Evolutionary conservation across 768 basidiomycete species (phyloP).

Genomic region (Boletus reticuloceps): DNA sequence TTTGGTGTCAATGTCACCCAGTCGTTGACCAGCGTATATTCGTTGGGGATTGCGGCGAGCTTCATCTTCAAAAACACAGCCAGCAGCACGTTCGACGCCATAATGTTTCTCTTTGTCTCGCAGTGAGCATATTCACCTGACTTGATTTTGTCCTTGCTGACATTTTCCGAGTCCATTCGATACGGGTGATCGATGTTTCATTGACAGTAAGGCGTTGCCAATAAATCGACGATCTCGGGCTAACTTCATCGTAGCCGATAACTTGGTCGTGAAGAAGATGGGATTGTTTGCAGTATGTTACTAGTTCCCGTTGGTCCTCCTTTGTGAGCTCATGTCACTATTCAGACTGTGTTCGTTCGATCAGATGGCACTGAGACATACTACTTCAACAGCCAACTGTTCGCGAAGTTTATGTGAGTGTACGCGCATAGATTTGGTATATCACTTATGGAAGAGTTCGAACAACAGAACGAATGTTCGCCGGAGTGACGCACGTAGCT

Average conservation of each 20-base stretch:
- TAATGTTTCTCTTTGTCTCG: slow-evolving; percentile 80
- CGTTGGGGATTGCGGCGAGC: slow-evolving; percentile 68
- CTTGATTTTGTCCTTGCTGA: slow-evolving; percentile 4
- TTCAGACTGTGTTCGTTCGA: slow-evolving; percentile 66
- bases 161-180: slow-evolving; percentile 59
- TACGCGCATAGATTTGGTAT: neutral
- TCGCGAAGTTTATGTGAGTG: slow-evolving; percentile 69
- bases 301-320: neutral
- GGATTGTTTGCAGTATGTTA: slow-evolving; percentile 65
- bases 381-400: slow-evolving; percentile 78
- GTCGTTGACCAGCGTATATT: slow-evolving; percentile 70
- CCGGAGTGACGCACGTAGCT: slow-evolving; percentile 55
- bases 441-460: neutral
- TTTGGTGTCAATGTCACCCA: slow-evolving; percentile 67
- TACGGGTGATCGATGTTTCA: slow-evolving; percentile 79
- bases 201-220: slow-evolving; percentile 45
- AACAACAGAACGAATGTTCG: slow-evolving; percentile 72
- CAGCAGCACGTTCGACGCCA: slow-evolving; percentile 70
- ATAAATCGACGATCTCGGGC: neutral
- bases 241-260: slow-evolving; percentile 48
- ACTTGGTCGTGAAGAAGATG: slow-evolving; percentile 76
- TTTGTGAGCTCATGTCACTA: neutral
- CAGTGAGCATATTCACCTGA: slow-evolving; percentile 52
- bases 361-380: slow-evolving; percentile 76
- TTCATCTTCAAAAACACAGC: slow-evolving; percentile 80